Base-by-base conservation (phyloP, 768 basidiomycete species). In the Agaricus blazei region DNA sequence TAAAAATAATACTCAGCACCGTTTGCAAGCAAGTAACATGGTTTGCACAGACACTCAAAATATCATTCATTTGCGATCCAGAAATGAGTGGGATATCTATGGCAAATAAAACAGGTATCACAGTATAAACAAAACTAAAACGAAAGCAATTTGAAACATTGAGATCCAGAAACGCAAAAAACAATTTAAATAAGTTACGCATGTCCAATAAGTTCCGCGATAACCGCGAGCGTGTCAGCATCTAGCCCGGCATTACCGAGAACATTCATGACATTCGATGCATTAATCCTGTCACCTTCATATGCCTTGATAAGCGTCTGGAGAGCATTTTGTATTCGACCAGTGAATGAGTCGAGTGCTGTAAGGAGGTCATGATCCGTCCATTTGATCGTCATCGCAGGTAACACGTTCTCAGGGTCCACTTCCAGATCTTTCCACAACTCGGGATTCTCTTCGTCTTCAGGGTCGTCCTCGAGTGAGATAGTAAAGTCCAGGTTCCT, bases 311-410 rank as follows among this genome's bases (percentile, higher is more conserved):
- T 63, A 43, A 76, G 59, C 9, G 73, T 65, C 36, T 71, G 65
- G 27, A 83, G 69, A 2, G 88, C 81, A 64, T 94, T 93, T 65
- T 90, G 85, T 52, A 94, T 84, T 42, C 94, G 78, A 7, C 82
- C 71, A 29, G 87, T 75, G 50, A 96, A 65, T 11, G 85, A 89
- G 61, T 93, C 88, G 31, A 97, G 74, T n/a, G 91, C 70, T 57
- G 80, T 69, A 70, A 85, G 79, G 51, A 94, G 70, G 56, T 95
- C 89, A 15, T 76, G 68, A 60, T 94, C 92, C 28, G 81, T 75
- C 61, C 86, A 82, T 58, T 82, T 83, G 50, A 88, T 84, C 57
- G 74, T 73, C 68, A 95, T 78, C 9, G 78, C 68, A 0, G 94
- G 92, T 2, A 93, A 63, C 36, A 92, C 73, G 44, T 82, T 69